Percentiles rank a stretch among this genome's conserved stretches.
phyloP scores from a whole-genome alignment of 2,329 filamentous ascomycete species.

The Chaetomium sp. region DNA sequence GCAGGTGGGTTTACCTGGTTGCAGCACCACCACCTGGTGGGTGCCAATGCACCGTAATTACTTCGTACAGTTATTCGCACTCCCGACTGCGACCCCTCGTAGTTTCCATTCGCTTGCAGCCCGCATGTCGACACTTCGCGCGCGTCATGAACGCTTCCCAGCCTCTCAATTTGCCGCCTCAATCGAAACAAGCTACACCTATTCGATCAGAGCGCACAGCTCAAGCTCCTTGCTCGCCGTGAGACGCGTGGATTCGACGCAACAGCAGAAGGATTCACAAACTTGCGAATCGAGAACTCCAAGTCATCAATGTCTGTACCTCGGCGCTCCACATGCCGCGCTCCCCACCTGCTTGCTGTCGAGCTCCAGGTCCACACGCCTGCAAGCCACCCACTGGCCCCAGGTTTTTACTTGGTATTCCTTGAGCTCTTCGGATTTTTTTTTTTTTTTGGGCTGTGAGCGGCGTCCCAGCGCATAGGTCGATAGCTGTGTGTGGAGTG shows the following conservation, averaged over 20 bases:
- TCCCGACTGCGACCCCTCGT: not conserved
- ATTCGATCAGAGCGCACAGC: conserved; percentile 29
- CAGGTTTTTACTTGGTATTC: not conserved
- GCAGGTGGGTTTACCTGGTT: conserved; percentile 1
- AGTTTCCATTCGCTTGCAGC: conserved; percentile 26
- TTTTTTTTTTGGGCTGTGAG: too few species aligned
- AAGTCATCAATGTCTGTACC: conserved; percentile 9
- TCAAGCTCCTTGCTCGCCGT: conserved; percentile 15
- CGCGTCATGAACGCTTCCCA: conserved; percentile 30
- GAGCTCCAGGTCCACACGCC: conserved; percentile 20
- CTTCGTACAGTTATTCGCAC: not conserved
- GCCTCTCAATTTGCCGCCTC: conserved; percentile 35
- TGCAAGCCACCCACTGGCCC: conserved; percentile 19
- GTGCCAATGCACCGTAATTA: not conserved
- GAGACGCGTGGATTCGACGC: conserved; percentile 21
- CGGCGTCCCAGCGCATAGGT: conserved; percentile 16
- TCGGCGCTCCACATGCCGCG: conserved; percentile 15
- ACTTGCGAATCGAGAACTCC: conserved; percentile 21
- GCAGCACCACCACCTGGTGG: too few species aligned
- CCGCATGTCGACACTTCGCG: conserved; percentile 24
- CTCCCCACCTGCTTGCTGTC: conserved; percentile 2
- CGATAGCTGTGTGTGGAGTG: not conserved
- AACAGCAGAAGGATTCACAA: conserved; percentile 24
- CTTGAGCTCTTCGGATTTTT: conserved; percentile 12
- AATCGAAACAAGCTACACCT: conserved; percentile 26